Evolutionary conservation across 1,139 yeast genomes (phyloP), one percentile per base, ranked within the genome.

Genomic region (Wickerhamomyces sp.): DNA sequence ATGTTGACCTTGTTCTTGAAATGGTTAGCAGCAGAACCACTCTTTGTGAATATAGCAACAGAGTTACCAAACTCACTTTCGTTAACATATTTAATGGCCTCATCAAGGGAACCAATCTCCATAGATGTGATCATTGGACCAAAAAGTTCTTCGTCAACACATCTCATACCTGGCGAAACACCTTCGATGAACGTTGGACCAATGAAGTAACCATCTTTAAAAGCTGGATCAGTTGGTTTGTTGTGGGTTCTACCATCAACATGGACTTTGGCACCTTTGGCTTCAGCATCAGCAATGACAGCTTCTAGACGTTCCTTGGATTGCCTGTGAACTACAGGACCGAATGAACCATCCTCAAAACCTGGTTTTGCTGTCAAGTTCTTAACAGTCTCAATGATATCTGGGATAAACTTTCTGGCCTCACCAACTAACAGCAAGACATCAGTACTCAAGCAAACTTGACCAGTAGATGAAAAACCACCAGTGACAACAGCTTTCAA

Each of bases 221-320:
- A 51, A 29, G 39, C 40, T 16, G 39, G 45, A 17, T 45, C 53
- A 10, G 35, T 28, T 44, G 55, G 55, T 34, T 41, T 44, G 40
- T 49, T 39, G 33, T 42, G 42, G 16, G 28, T 36, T 43, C 58
- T 47, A 39, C 58, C 58, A 33, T 53, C 58, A 28, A 53, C 55
- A 13, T 49, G 38, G 17, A 53, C 38, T 32, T 47, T 44, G 26
- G 58, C 57, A 39, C 78, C 78, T 38, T 66, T 66, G 21, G 44
- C 48, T 25, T 37, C 46, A 14, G 58, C 56, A 34, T 52, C 55
- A 26, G 39, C 47, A 28, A 53, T 52, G 30, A 53, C 47, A 31
- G 52, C 52, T 39, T 52, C 52, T 8, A 53, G 31, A 51, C 56
- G 52, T 40, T 44, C 46, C 20, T 44, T 38, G 7, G 58, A 50